These are phyloP conservation scores for Ustilago trichophora DNA, from an alignment of 1,284 basidiomycete species.

Conservation along the genomic window DNA sequence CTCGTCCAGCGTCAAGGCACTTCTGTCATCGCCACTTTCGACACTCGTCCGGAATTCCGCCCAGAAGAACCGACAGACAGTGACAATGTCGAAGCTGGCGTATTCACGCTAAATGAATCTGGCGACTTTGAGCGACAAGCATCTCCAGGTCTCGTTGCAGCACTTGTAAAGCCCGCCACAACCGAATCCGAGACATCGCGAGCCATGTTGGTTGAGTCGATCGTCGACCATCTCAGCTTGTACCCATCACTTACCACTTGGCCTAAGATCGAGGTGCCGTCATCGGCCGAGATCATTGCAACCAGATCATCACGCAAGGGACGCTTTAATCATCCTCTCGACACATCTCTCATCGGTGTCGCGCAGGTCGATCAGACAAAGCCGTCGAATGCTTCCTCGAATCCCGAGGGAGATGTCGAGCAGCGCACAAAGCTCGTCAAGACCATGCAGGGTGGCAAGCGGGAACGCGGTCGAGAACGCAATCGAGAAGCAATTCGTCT, in stretches of 20 bases:
- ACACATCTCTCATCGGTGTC: constrained; percentile 40
- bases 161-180: constrained; percentile 15
- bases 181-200: constrained; percentile 3
- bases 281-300: constrained; percentile 50
- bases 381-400: constrained; percentile 15
- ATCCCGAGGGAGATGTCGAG: constrained; percentile 26
- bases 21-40: constrained; percentile 30
- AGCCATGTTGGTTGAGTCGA: constrained; percentile 25
- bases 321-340: constrained; percentile 42
- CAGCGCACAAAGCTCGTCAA: constrained; percentile 48
- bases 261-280: constrained; percentile 54
- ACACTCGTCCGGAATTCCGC: constrained; percentile 36
- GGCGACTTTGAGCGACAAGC: constrained; percentile 19
- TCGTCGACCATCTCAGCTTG: constrained; percentile 43
- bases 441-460: constrained; percentile 55
- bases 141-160: constrained; percentile 10
- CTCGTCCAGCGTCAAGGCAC: constrained; percentile 6
- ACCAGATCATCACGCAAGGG: constrained; percentile 32
- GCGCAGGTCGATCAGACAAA: constrained; percentile 25
- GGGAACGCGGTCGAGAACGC: constrained; percentile 50
- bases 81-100: constrained; percentile 14
- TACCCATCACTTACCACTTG: constrained; percentile 55
- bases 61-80: constrained; percentile 2
- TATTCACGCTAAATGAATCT: constrained; percentile 14
- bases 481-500: constrained; percentile 50